phyloP scores from a whole-genome alignment of 129 eudicot genomes.

The Saposhnikovia divaricata region DNA sequence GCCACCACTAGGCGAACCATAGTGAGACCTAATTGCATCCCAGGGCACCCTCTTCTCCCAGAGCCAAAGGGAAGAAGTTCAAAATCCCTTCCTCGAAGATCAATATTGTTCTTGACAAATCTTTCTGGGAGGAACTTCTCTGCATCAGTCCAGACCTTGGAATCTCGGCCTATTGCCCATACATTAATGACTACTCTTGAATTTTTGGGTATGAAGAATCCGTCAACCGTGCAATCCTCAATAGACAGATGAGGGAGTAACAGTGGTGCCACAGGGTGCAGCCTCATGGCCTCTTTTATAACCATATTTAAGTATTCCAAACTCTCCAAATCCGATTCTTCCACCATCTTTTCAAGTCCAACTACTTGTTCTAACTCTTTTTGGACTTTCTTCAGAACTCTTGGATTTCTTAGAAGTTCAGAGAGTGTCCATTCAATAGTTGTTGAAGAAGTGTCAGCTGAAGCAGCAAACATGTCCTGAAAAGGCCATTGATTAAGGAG shows the following conservation, averaged over 20 bases:
- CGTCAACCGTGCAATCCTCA: conserved; percentile 24
- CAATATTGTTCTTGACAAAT: conserved; percentile 27
- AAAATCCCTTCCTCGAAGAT: conserved; percentile 33
- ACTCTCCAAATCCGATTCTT: conserved; percentile 34
- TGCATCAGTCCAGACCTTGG: conserved; percentile 33
- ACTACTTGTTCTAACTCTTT: conserved; percentile 32
- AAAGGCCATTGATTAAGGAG: not conserved
- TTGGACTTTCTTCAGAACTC: conserved; percentile 25
- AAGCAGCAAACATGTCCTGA: conserved; percentile 34
- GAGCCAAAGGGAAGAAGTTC: conserved; percentile 46
- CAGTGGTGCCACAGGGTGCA: conserved; percentile 45
- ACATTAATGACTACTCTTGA: conserved; percentile 29
- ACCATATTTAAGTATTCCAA: conserved; percentile 37
- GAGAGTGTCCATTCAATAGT: conserved; percentile 35
- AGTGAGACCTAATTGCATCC: conserved; percentile 29
- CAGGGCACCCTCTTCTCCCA: conserved; percentile 53
- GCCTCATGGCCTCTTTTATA: conserved; percentile 44
- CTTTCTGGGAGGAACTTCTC: conserved; percentile 43
- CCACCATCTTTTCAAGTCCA: conserved; percentile 32
- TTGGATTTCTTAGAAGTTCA: conserved; percentile 34
- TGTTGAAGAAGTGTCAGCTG: conserved; percentile 32
- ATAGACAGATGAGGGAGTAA: conserved; percentile 31
- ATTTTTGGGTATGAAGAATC: conserved; percentile 32
- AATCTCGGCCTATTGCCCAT: conserved; percentile 39
- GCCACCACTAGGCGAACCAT: conserved; percentile 30